Conservation (phyloP, 2,329 filamentous ascomycete species). For the Chrysoporthe austroafricana region DNA sequence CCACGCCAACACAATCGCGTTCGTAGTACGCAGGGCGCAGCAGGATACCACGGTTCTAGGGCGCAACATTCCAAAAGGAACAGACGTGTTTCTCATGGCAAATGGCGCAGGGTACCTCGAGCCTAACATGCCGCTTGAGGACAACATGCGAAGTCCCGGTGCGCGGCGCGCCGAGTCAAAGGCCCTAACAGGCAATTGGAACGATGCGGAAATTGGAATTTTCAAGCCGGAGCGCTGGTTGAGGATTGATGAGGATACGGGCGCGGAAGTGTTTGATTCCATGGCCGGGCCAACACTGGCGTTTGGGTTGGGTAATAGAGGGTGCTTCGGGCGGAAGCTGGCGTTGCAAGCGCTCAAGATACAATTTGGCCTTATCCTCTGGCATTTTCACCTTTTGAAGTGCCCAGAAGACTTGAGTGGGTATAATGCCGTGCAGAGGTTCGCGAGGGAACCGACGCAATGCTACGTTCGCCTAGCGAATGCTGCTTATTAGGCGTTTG, state of each 20-base stretch:
- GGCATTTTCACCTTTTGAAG: constrained; percentile 44
- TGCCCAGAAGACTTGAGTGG: constrained; percentile 34
- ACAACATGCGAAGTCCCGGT: constrained; percentile 34
- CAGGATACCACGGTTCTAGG: constrained; percentile 42
- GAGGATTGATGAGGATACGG: constrained; percentile 17
- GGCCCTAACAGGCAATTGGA: constrained; percentile 36
- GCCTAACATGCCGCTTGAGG: constrained; percentile 36
- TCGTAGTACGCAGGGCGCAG: constrained; percentile 37
- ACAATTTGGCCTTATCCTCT: constrained; percentile 38
- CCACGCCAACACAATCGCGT: constrained; percentile 35
- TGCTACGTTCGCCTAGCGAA: constrained; percentile 33
- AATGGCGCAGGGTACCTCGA: constrained; percentile 40
- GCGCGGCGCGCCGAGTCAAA: constrained; percentile 31
- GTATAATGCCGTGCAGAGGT: constrained; percentile 37
- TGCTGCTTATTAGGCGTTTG: background rate
- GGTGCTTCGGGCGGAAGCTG: constrained; percentile 45
- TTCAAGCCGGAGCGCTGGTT: constrained; percentile 47
- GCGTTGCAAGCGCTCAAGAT: constrained; percentile 43
- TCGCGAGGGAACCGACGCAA: constrained; percentile 38
- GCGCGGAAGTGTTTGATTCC: constrained; percentile 36
- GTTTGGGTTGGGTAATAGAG: constrained; percentile 43
- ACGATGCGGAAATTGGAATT: constrained; percentile 34
- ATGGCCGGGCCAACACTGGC: constrained; percentile 41
- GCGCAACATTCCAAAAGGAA: constrained; percentile 40
- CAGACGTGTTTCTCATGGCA: constrained; percentile 46